phyloP scores from a whole-genome alignment of 23 red algal species.

The Gracilaria caudata region DNA sequence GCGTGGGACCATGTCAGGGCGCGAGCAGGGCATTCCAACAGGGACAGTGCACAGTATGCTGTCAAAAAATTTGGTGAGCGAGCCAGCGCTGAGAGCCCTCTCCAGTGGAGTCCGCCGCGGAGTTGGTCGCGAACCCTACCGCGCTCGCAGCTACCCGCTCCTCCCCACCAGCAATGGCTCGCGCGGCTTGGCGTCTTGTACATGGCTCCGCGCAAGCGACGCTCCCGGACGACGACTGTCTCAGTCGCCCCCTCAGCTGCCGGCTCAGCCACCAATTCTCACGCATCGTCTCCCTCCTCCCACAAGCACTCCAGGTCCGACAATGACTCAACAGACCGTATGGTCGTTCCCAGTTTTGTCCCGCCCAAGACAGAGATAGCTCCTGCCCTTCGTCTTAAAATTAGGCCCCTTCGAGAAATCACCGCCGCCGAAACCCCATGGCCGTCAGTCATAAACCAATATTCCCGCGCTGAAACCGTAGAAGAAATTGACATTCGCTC shows the following conservation, averaged over 20 bases:
- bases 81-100: slow-evolving; percentile 13
- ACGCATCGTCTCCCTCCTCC: slow-evolving; percentile 32
- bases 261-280: slow-evolving; percentile 19
- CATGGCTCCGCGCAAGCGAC: slow-evolving; percentile 47
- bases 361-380: slow-evolving; percentile 38
- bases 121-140: slow-evolving; percentile 20
- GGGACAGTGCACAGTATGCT: slow-evolving; percentile 14
- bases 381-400: slow-evolving; percentile 29
- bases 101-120: slow-evolving; percentile 5
- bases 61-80: slow-evolving; percentile 44
- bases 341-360: slow-evolving; percentile 37
- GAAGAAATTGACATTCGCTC: slow-evolving; percentile 37
- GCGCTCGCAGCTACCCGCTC: background rate
- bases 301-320: slow-evolving; percentile 35
- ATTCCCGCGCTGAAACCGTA: slow-evolving; percentile 15
- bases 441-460: slow-evolving; percentile 2
- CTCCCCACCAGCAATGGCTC: slow-evolving; percentile 17
- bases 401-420: slow-evolving; percentile 37
- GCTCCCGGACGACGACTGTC: slow-evolving; percentile 24
- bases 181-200: slow-evolving; percentile 23
- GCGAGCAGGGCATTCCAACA: slow-evolving; percentile 5
- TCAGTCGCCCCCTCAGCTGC: slow-evolving; percentile 28
- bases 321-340: slow-evolving; percentile 38
- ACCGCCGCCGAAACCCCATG: slow-evolving; percentile 16
- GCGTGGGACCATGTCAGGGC: background rate